Base-by-base conservation (phyloP, 495 filamentous ascomycete genomes). In the Articulospora tetracladia region DNA sequence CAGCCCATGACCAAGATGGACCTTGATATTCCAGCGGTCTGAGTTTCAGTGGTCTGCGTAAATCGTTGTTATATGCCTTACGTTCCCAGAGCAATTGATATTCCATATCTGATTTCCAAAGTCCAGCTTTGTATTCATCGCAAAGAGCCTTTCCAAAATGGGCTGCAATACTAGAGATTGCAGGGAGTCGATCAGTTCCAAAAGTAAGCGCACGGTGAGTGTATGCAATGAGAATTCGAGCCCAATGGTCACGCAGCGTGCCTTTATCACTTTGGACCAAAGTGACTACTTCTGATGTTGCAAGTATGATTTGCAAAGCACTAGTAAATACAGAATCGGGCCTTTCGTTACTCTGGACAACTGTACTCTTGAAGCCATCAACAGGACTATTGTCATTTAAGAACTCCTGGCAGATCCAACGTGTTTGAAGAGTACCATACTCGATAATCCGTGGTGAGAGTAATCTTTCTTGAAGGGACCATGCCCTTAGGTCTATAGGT, bases 141-240 rank as follows among this genome's bases (percentile, higher is more conserved):
- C 12, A 2, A 3, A 12, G 3, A 1, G 15, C 19, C 11, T 44
- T 23, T 25, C 1, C 11, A 11, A 56, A 15, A 11, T 7, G 2
- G 2, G 2, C 1, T 17, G 53, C 53, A 12, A 56, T 22, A 17
- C 53, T 32, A 11, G 32, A n/a, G 11, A 56, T 22, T 4, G 60
- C 63, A 3, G 54, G 64, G 19, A 55, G 41, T 1, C 28, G n/a
- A 12, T 65, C 61, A 15, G 66, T 63, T 23, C 44, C 58, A 13
- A 41, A 8, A 2, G 34, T 56, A 25, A 56, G 15, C 8, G n/a
- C 11, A 8, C 19, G 20, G 11, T 24, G 12, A 11, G n/a, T 22
- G 32, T 41, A 56, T 17, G 6, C n/a, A 13, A 41, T n/a, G 22
- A 41, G 8, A 8, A 48, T 19, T 6, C n/a, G 6, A 10, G 7